A percentile compares a stretch with the other conserved stretches of the same genome.
Evolutionary conservation across 257 asterid genomes (phyloP).

Genomic region (Scutellaria barbata): DNA sequence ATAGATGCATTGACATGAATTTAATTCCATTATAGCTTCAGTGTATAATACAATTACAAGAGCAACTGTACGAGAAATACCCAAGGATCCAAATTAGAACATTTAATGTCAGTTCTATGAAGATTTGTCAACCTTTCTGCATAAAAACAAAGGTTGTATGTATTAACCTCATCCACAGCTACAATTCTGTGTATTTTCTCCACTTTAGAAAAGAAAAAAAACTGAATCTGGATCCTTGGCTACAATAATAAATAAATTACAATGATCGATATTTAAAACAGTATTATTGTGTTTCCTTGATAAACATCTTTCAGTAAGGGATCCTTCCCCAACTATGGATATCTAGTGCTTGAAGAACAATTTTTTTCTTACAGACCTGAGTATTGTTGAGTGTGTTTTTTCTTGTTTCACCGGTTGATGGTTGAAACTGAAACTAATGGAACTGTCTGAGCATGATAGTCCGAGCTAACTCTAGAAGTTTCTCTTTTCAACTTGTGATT

Average conservation of each 20-base stretch:
- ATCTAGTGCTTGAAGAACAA: not conserved
- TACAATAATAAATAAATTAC: constrained; percentile 1
- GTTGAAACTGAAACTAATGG: constrained; percentile 45
- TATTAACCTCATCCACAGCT: not conserved
- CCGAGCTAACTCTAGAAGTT: constrained; percentile 57
- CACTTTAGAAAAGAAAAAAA: not conserved
- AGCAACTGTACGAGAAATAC: not conserved
- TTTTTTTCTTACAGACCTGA: constrained; percentile 8
- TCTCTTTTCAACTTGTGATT: constrained; percentile 86
- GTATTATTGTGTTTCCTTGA: not conserved
- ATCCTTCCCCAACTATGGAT: not conserved
- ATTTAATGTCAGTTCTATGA: not conserved
- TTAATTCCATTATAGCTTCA: not conserved
- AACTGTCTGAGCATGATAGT: constrained; percentile 46
- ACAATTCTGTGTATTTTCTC: not conserved
- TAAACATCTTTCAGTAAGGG: constrained; percentile 1
- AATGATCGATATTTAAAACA: not conserved
- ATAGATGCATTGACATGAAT: not conserved
- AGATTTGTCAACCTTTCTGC: constrained; percentile 2
- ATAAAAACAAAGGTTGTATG: not conserved
- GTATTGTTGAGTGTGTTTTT: not conserved
- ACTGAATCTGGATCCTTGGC: not conserved
- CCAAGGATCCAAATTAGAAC: not conserved
- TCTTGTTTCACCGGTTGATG: constrained; percentile 30
- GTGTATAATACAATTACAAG: not conserved